Evolutionary conservation across 495 filamentous ascomycete species (phyloP), one percentile per base, ranked within the genome.

Genomic region (Acidiella bohemica): DNA sequence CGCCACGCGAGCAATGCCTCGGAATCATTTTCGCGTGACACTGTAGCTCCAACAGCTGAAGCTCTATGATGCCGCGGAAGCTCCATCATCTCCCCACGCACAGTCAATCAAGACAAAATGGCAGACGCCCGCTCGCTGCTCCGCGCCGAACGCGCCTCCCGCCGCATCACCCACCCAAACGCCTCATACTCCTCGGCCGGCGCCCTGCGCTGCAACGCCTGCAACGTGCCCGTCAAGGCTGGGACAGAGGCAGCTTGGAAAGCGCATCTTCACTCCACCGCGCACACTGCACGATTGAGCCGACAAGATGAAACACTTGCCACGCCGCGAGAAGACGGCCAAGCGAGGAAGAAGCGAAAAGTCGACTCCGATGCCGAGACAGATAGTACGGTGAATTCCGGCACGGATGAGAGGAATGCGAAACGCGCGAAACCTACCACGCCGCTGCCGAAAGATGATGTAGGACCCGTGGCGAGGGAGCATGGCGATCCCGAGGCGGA

Each of bases 51-150:
- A n/a, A n/a, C n/a, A n/a, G n/a, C n/a, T n/a, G n/a, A n/a, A n/a
- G n/a, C n/a, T n/a, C n/a, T n/a, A n/a, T n/a, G n/a, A n/a, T n/a
- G n/a, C n/a, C n/a, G n/a, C n/a, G n/a, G n/a, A n/a, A n/a, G 14
- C 32, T 34, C 12, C 18, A 5, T 18, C 25, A 27, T 27, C 25
- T 27, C 25, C 25, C 7, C 25, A 7, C 25, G 7, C 28, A 30
- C 28, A 34, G 4, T 21, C n/a, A n/a, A n/a, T n/a, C n/a, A n/a
- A n/a, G n/a, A n/a, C 39, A 21, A 23, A 31, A 93, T 93, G 85
- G 73, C 84, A 46, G 84, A 93, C 55, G 79, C 86, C 12, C 80
- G 85, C 31, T 73, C 83, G 14, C 68, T 93, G 13, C 73, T 93
- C 32, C 78, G 84, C 49, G 80, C 74, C 56, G 82, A 93, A 60